Evolutionary conservation across 2,329 filamentous ascomycete genomes (phyloP).

Genomic region (Colletotrichum tofieldiae): DNA sequence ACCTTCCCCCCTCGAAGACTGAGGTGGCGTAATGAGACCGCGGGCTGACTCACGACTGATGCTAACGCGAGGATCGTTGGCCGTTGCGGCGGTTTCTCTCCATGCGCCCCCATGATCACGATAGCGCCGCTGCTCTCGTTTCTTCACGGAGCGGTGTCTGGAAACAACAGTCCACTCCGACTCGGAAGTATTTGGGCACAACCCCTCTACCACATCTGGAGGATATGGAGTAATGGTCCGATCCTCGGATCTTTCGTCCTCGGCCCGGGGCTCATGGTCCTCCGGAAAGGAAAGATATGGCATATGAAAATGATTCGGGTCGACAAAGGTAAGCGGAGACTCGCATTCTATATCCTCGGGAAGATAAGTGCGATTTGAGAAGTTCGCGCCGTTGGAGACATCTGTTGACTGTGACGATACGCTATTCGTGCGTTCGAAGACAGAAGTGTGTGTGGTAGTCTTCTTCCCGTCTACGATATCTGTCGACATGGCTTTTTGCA

Average conservation of each 20-base stretch:
- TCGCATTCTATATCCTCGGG: constrained; percentile 48
- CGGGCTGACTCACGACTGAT: constrained; percentile 58
- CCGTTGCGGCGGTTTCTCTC: constrained; percentile 55
- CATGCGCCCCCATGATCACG: constrained; percentile 62
- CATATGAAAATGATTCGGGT: constrained; percentile 57
- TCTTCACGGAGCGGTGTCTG: constrained; percentile 59
- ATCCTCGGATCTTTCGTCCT: constrained; percentile 44
- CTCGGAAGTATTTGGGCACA: not conserved
- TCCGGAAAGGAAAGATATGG: constrained; percentile 49
- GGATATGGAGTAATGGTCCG: constrained; percentile 49
- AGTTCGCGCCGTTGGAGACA: constrained; percentile 49
- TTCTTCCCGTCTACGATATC: constrained; percentile 55
- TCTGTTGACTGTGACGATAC: constrained; percentile 63
- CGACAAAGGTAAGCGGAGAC: constrained; percentile 51
- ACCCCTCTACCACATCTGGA: constrained; percentile 17
- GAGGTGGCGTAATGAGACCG: constrained; percentile 52
- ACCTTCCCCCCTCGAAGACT: constrained; percentile 40
- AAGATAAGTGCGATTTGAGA: constrained; percentile 46
- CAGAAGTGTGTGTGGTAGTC: constrained; percentile 56
- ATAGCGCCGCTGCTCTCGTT: constrained; percentile 57
- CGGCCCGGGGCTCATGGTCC: constrained; percentile 35
- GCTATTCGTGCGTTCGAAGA: constrained; percentile 67
- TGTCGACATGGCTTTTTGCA: constrained; percentile 59
- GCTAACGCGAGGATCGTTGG: constrained; percentile 59
- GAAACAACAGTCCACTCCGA: constrained; percentile 50